These are phyloP conservation scores for Gentiana dahurica DNA, from an alignment of 257 asterid species.

Conservation along the genomic window DNA sequence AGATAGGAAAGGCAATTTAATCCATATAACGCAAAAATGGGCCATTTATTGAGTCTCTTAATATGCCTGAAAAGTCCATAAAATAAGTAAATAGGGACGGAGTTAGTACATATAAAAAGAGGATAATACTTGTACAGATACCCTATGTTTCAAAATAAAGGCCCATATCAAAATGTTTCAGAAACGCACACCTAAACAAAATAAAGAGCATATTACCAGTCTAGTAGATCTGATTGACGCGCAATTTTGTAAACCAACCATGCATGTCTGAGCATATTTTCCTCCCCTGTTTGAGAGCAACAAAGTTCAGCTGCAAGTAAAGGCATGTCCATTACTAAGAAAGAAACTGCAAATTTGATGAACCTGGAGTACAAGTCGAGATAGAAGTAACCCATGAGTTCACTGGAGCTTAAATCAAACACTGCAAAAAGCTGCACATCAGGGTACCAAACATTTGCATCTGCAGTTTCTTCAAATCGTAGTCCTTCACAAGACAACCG, in stretches of 20 bases:
- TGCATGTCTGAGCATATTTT: constrained; percentile 86
- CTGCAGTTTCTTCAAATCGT: constrained; percentile 61
- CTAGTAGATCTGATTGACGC: constrained; percentile 35
- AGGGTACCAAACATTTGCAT: constrained; percentile 75
- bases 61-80: too few species aligned
- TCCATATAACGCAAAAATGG: too few species aligned
- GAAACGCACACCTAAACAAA: background rate
- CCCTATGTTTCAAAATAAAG: too few species aligned
- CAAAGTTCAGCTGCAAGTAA: constrained; percentile 11
- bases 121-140: background rate
- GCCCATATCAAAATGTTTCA: background rate
- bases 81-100: too few species aligned
- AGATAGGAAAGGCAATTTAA: too few species aligned
- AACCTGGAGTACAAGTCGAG: constrained; percentile 84
- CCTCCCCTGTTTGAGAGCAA: constrained; percentile 57
- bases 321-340: background rate
- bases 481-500: constrained; percentile 42
- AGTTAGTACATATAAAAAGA: background rate
- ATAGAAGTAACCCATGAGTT: constrained; percentile 75
- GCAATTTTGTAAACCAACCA: constrained; percentile 81
- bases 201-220: constrained; percentile 34
- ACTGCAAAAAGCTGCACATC: constrained; percentile 78
- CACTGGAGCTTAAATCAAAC: constrained; percentile 69
- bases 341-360: constrained; percentile 1
- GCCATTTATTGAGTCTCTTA: too few species aligned